These are phyloP conservation scores for Pseudogymnoascus sp. DNA, from an alignment of 2,329 filamentous ascomycete species.

Conservation along the genomic window DNA sequence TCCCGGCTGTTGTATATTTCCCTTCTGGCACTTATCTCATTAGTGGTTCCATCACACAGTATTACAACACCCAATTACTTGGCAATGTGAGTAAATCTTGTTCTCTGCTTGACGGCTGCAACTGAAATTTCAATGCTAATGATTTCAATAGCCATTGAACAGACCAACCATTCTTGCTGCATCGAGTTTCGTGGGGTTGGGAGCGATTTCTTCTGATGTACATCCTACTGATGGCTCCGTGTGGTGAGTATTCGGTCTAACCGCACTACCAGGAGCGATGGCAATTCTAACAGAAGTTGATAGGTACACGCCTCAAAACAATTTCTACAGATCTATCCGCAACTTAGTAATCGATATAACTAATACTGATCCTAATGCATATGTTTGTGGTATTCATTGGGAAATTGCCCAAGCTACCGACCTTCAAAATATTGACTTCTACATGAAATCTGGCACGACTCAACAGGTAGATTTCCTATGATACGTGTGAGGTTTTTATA, in stretches of 20 bases:
- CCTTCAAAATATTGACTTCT: conserved; percentile 49
- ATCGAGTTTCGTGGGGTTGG: background rate
- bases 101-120: no score
- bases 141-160: no score
- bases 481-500: no score
- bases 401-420: conserved; percentile 46
- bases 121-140: no score
- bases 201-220: background rate
- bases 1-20: no score
- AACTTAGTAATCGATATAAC: conserved; percentile 55
- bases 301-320: background rate
- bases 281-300: background rate
- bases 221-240: background rate
- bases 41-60: no score
- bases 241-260: no score
- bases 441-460: conserved; percentile 53
- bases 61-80: background rate
- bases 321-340: conserved; percentile 35
- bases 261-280: no score
- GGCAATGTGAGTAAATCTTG: background rate
- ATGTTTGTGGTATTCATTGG: conserved; percentile 40
- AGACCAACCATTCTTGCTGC: background rate
- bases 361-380: conserved; percentile 14
- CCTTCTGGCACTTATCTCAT: no score
- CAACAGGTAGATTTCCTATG: conserved; percentile 34